Base-by-base conservation (phyloP, 768 basidiomycete species). In the Pisolithus sp. region DNA sequence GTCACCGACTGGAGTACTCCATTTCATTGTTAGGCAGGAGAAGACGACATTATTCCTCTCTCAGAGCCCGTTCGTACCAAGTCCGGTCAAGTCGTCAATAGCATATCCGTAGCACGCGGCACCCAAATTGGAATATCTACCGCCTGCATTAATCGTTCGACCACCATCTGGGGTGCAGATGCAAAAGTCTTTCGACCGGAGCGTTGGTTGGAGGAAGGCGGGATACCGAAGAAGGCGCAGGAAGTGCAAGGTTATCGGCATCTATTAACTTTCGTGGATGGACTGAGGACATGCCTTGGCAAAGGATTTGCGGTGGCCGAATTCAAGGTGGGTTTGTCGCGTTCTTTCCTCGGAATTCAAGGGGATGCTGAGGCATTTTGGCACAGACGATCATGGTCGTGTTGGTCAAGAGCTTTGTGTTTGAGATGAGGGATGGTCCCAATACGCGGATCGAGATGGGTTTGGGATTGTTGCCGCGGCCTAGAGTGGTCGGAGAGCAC, bases 1-100 rank as follows among this genome's bases (percentile, higher is more conserved):
- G 7, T 24, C 24, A 24, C 23, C 17, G n/a, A 17, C 12, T n/a
- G 2, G 7, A 7, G 17, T 46, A 7, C 24, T 12, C 28, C 28
- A 1, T 30, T 30, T 9, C 10, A 40, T 12, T 9, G 52, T 8
- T 52, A 81, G 73, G 75, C 78, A 0, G 59, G 65, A 1, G 64
- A 73, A 52, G 83, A 86, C 58, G 79, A 83, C 51, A 62, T 81
- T 2, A 72, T 88, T 10, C 84, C 83, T 0, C 71, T 86, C 18
- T 71, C 69, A 9, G 58, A 2, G 80, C 81, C 5, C 57, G 83
- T 18, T 63, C 57, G n/a, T 15, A 76, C 76, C 0, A 54, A 63
- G 0, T 62, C 74, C 4, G 39, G 39, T 18, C n/a, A 10, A 40
- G 39, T 40, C 5, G 20, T 40, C 39, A 21, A 40, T 55, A 0